These are phyloP conservation scores for Syncephalastrum sp. DNA, from an alignment of 371 early-diverging fungal species.

Conservation along the genomic window DNA sequence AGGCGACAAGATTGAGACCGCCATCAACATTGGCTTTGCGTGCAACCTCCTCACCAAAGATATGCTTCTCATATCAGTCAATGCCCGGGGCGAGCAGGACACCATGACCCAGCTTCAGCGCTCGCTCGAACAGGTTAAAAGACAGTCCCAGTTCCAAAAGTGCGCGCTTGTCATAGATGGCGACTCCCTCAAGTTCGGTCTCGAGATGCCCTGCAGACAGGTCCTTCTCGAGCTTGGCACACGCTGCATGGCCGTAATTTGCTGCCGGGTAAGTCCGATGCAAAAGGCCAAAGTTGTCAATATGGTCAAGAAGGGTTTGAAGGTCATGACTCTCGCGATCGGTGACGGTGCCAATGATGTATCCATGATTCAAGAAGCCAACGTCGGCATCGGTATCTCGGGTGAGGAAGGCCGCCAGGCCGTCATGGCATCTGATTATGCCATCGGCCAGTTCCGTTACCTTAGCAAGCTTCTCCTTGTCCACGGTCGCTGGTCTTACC, in stretches of 20 bases:
- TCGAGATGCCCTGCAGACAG: conserved; percentile 58
- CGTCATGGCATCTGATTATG: conserved; percentile 87
- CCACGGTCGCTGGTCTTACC: conserved; percentile 84
- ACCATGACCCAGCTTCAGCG: conserved; percentile 55
- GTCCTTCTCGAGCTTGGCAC: conserved; percentile 68
- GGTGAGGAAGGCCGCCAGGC: conserved; percentile 95
- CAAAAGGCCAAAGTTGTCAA: conserved; percentile 88
- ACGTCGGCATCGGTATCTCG: conserved; percentile 89
- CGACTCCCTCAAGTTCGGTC: conserved; percentile 78
- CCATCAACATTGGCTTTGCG: conserved; percentile 94
- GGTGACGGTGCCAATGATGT: conserved; percentile 97
- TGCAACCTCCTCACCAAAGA: conserved; percentile 72
- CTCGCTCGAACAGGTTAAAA: conserved; percentile 35
- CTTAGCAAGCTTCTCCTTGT: conserved; percentile 74
- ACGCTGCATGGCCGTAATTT: conserved; percentile 76
- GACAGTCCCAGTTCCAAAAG: conserved; percentile 27
- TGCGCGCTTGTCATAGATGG: conserved; percentile 92
- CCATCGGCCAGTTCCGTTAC: conserved; percentile 82
- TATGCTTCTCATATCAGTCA: conserved; percentile 72
- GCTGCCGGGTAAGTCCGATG: conserved; percentile 88
- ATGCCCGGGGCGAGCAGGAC: conserved; percentile 62
- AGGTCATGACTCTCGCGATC: conserved; percentile 78
- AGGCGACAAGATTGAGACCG: conserved; percentile 99
- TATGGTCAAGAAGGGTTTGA: conserved; percentile 53
- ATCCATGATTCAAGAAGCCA: conserved; percentile 89